Base-by-base conservation (phyloP, 345 rosid genomes). In the Garcia nutans region DNA sequence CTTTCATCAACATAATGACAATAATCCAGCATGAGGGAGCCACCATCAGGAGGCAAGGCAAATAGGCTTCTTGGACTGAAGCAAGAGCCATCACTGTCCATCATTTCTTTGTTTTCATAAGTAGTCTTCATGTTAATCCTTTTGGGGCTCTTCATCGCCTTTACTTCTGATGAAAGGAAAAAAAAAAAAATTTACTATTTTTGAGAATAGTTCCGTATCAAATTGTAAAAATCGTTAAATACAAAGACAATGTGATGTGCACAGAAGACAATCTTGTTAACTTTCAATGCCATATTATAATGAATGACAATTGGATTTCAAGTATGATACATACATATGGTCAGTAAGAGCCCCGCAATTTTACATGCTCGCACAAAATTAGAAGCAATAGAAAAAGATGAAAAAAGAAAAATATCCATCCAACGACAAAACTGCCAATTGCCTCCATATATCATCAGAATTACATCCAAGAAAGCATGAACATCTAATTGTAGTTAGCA, bases 51-150 rank as follows among this genome's bases (percentile, higher is more conserved):
- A 76, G 96, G 94, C 86, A 89, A 77, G 24, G 93, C 89, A 58
- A 89, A 86, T 56, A 92, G 83, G 81, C 84, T 89, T 85, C 88
- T 88, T 52, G 96, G 96, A 77, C 87, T 93, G 79, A 88, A 90
- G 85, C 93, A 87, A 68, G 92, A 78, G 47, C 86, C 86, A 65
- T 90, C 93, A 71, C 74, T 85, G 76, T 88, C 97, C 72, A 77
- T 50, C 75, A 76, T 68, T 71, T 90, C 97, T 75, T 86, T 92
- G 89, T 74, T 87, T 68, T 86, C 93, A 71, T 73, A 79, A 72
- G 77, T 78, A 68, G 82, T 79, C 79, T 92, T 91, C 87, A 84
- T 71, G 60, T 71, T 70, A 64, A 82, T 79, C 84, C 89, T 87
- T 84, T 88, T 93, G 42, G 98, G 97, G 77, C 91, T 86, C 85